Percentiles rank a stretch among this genome's conserved stretches.
Conservation (phyloP, 2,329 filamentous ascomycete species). For the Alternaria sp. region DNA sequence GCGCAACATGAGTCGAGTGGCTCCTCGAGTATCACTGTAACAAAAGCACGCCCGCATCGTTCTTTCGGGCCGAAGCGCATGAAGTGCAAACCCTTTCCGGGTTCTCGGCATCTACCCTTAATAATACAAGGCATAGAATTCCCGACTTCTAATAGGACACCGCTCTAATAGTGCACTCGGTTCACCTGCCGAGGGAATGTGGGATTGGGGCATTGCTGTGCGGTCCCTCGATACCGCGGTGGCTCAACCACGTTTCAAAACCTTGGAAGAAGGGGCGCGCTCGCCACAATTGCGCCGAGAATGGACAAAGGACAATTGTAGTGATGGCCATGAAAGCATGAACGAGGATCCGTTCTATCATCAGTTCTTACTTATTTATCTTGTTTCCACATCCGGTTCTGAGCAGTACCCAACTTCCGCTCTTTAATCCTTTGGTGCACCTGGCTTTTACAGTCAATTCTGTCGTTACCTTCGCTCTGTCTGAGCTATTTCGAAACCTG, state of each 20-base stretch:
- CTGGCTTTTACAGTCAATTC: neutral
- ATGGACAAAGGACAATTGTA: neutral
- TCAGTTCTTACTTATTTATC: neutral
- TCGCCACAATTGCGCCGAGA: neutral
- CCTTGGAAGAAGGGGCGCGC: neutral
- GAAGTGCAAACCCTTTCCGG: neutral
- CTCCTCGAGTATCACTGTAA: neutral
- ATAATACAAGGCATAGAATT: neutral
- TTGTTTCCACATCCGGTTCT: neutral
- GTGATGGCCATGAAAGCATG: neutral
- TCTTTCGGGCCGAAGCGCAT: slow-evolving; percentile 15
- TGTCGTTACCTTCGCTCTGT: neutral
- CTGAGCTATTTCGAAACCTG: neutral
- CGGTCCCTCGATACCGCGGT: neutral
- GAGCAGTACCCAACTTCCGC: neutral
- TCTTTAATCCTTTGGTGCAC: slow-evolving; percentile 6
- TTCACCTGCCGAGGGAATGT: neutral
- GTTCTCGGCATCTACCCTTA: neutral
- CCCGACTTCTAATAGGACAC: neutral
- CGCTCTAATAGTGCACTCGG: neutral
- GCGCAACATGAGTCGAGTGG: neutral
- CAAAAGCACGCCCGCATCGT: neutral
- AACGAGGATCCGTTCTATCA: neutral
- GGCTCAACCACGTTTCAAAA: neutral
- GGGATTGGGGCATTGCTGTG: neutral